Conservation (phyloP, 2,329 filamentous ascomycete genomes). For the Bipolaris oryzae region DNA sequence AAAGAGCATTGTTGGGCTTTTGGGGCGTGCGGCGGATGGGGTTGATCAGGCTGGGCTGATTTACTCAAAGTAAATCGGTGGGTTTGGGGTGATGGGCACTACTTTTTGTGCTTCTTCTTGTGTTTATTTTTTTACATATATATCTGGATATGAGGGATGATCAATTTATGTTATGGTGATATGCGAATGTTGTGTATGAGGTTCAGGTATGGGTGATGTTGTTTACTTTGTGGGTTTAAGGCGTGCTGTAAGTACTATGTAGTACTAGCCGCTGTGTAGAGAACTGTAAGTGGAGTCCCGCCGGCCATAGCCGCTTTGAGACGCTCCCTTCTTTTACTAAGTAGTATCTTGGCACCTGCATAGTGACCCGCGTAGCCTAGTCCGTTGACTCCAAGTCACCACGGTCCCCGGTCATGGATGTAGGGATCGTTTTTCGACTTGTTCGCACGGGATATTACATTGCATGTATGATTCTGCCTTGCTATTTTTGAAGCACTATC, state of each 20-base stretch:
- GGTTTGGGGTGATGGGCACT: not conserved
- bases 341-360: too few species aligned
- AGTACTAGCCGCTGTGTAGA: too few species aligned
- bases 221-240: not conserved
- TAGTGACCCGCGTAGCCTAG: not conserved
- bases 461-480: too few species aligned
- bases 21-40: constrained; percentile 61
- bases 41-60: constrained; percentile 59
- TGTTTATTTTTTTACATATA: not conserved
- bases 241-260: not conserved
- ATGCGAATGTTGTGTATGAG: not conserved
- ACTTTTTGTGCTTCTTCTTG: not conserved
- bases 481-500: too few species aligned
- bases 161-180: not conserved
- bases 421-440: too few species aligned
- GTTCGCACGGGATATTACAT: too few species aligned
- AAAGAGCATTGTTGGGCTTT: constrained; percentile 61
- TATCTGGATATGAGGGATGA: not conserved
- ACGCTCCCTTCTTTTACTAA: too few species aligned
- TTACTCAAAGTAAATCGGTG: constrained; percentile 19
- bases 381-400: not conserved
- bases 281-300: not conserved
- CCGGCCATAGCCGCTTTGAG: not conserved
- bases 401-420: too few species aligned
- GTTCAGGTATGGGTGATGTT: not conserved